These are phyloP conservation scores for Zasmidium angulare DNA, from an alignment of 2,329 filamentous ascomycete species.

Conservation along the genomic window DNA sequence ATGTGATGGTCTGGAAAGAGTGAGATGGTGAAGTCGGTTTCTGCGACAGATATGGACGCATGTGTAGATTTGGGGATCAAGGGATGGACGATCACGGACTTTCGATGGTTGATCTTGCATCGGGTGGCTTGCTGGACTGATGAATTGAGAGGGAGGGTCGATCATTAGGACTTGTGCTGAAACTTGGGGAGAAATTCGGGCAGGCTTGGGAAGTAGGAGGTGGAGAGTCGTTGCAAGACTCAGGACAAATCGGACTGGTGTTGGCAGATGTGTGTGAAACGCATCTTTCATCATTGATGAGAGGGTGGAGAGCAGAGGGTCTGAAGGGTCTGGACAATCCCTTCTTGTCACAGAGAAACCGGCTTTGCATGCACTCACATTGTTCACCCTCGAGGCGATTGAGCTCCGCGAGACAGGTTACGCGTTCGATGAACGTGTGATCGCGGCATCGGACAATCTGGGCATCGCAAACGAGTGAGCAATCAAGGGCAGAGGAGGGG, in stretches of 20 bases:
- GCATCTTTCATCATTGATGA: not conserved
- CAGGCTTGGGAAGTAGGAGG: not conserved
- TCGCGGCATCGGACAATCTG: not conserved
- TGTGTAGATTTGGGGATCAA: not conserved
- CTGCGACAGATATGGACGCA: not conserved
- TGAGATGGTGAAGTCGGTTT: not conserved
- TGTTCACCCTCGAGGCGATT: not conserved
- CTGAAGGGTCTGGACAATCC: not conserved
- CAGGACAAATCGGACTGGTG: not conserved
- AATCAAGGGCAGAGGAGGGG: not conserved
- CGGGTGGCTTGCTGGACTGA: not conserved
- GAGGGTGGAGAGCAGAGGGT: not conserved
- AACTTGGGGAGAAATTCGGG: not conserved
- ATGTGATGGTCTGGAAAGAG: not conserved
- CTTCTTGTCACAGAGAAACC: not conserved
- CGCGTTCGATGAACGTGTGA: not conserved
- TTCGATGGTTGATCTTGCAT: not conserved
- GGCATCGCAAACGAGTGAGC: not conserved
- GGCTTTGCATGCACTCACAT: not conserved
- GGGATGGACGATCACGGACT: not conserved
- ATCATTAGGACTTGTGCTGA: not conserved
- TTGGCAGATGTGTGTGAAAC: not conserved
- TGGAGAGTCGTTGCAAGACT: not conserved
- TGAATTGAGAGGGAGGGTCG: not conserved
- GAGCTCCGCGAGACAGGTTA: not conserved